Conservation (phyloP, 2,329 filamentous ascomycete genomes). For the Trichoderma atrobrunneum region DNA sequence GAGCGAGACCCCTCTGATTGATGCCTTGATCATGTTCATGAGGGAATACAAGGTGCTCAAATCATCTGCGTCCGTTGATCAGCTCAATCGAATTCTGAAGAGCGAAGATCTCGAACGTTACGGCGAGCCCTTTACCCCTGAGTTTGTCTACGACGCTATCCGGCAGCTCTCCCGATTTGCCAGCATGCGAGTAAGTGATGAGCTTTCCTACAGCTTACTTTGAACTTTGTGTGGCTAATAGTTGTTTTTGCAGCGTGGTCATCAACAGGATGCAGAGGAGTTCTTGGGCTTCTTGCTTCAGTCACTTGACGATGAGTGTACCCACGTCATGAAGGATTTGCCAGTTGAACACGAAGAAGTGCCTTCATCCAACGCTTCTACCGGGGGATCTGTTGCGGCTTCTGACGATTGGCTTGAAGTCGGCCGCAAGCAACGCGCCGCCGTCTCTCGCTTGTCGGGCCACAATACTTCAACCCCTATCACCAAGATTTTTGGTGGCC, state of each 20-base stretch:
- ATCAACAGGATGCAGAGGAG: slow-evolving; percentile 97
- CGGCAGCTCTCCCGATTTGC: slow-evolving; percentile 82
- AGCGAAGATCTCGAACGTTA: slow-evolving; percentile 82
- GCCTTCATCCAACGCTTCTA: slow-evolving; percentile 30
- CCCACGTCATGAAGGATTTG: slow-evolving; percentile 59
- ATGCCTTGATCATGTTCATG: slow-evolving; percentile 97
- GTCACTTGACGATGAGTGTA: slow-evolving; percentile 89
- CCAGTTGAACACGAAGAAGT: slow-evolving; percentile 43
- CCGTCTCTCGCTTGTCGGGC: slow-evolving; percentile 83
- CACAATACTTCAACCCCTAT: slow-evolving; percentile 74
- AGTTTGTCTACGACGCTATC: slow-evolving; percentile 94
- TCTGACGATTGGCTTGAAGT: slow-evolving; percentile 80
- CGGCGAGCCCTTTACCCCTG: slow-evolving; percentile 86
- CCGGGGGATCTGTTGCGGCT: slow-evolving; percentile 27
- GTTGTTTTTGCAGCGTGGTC: slow-evolving; percentile 63
- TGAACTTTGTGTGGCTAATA: slow-evolving; percentile 4
- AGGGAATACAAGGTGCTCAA: slow-evolving; percentile 85
- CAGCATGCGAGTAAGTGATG: slow-evolving; percentile 75
- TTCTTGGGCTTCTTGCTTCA: slow-evolving; percentile 92
- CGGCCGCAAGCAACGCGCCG: slow-evolving; percentile 82
- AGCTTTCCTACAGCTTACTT: background rate
- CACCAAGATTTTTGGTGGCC: slow-evolving; percentile 91
- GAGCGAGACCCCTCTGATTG: slow-evolving; percentile 87
- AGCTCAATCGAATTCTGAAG: slow-evolving; percentile 72
- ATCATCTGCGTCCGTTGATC: slow-evolving; percentile 70